Base-by-base conservation (phyloP, 345 rosid genomes). In the Ceriops tagal region DNA sequence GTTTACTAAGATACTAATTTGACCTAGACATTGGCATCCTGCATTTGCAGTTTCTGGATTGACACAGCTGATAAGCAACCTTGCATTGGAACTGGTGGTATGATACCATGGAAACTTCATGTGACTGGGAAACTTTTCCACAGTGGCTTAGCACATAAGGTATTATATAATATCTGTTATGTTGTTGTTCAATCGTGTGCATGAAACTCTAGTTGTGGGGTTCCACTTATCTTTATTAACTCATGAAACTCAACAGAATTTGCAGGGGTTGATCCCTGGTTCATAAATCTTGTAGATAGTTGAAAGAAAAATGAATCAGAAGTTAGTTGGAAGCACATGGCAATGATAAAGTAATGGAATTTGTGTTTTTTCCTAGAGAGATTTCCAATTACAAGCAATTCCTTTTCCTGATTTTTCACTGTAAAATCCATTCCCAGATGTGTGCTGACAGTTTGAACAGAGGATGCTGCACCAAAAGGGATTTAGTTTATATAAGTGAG, bases 41-140 rank as follows among this genome's bases (percentile, higher is more conserved):
- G 59, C 46, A 64, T 73, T 57, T 60, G 61, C 80, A 95, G 99
- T 66, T 96, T 46, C 82, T 96, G 99, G 99, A 92, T 92, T 75
- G 99, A 96, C 76, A 86, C 96, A 1, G 99, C 99, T 15, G 98
- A 96, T 80, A 96, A 96, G 74, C 99, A 96, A 75, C 99, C 98
- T 59, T 96, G 98, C 82, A 81, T 96, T 77, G 99, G 99, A 79
- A 92, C 98, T 11, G 99, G 99, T 51, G 99, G 99, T 73, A 85
- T 84, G 91, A 84, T 96, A 65, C 98, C 99, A 1, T 96, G 98
- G 99, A 92, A 85, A 80, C 91, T 96, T 78, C 91, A 85, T 58
- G 89, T 81, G 28, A 89, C 91, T 0, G 99, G 99, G 67, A 92
- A 90, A 83, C 96, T 96, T 69, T 92, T 96, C 77, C 98, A 92